Base-by-base conservation (phyloP, 176 grass and related monocot species). In the Musa beccarii region DNA sequence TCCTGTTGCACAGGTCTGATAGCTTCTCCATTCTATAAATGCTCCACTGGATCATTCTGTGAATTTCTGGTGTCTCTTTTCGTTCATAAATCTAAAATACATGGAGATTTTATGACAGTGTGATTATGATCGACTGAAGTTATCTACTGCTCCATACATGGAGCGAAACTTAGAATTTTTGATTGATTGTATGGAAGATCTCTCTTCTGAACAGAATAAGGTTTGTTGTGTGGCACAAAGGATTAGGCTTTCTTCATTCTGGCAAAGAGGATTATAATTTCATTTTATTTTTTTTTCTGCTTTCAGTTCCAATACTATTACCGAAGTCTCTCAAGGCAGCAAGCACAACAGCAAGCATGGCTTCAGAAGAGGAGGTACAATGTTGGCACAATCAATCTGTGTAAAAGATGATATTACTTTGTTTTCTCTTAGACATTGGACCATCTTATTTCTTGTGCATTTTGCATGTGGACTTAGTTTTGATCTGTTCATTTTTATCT, bases 241-340 rank as follows among this genome's bases (percentile, higher is more conserved):
- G 20, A 70, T 70, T 51, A 51, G 51, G 7, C 10, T 21, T 51
- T 21, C 15, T 52, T 52, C 66, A 1, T 61, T 61, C 17, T 24
- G 68, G 26, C 9, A 61, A 23, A 54, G 75, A 13, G 56, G 7
- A 78, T 29, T 2, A 28, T 15, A 61, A 52, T 80, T 80, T 43
- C 17, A 54, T 53, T 78, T 16, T 65, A 65, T 12, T 76, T 24
- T 49, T 49, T 82, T 67, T 78, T 34, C 71, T 21, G 10, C 20
- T 56, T 91, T 81, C 80, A 99, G 95, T 99, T 99, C 83, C 91
- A 99, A 94, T 99, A 99, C 80, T 92, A 99, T 73, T 89, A 99
- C 67, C 91, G 95, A 49, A 98, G 93, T 34, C 28, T 98, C 16
- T 90, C 90, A 50, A 91, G 90, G 22, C 94, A 98, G 73, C 95